A percentile compares a stretch with the other conserved stretches of the same genome.
Conservation (phyloP, 2,329 filamentous ascomycete genomes). For the Sporothrix euskadiensis region DNA sequence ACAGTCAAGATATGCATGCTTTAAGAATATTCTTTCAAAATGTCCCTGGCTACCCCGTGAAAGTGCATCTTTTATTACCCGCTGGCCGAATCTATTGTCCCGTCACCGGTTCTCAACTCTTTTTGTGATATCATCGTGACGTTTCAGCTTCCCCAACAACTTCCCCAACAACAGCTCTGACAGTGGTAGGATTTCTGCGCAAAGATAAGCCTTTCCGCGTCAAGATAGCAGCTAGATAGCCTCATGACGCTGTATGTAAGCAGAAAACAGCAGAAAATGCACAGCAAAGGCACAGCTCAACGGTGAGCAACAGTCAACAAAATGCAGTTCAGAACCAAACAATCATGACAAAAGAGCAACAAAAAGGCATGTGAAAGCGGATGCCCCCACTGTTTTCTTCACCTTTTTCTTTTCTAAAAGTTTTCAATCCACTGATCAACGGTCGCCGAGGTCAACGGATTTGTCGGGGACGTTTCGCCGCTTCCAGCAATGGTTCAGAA, state of each 20-base stretch:
- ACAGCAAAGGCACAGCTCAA: background rate
- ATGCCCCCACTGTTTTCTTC: background rate
- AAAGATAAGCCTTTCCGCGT: background rate
- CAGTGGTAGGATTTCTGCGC: background rate
- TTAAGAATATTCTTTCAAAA: too few relatives aligned
- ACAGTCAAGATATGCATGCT: background rate
- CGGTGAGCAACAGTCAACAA: background rate
- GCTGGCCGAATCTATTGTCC: background rate
- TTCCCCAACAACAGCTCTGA: constrained; percentile 1
- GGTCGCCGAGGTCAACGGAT: constrained; percentile 11
- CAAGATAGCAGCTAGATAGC: background rate
- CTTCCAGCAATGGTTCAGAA: background rate
- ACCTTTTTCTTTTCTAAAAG: background rate
- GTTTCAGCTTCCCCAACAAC: background rate
- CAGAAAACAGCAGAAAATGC: background rate
- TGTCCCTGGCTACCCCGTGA: too few relatives aligned
- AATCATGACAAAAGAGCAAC: background rate
- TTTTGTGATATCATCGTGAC: background rate
- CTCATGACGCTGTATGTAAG: background rate
- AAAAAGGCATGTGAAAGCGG: constrained; percentile 11
- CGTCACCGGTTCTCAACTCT: background rate
- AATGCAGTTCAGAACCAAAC: background rate
- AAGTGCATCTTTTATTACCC: background rate
- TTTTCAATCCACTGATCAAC: background rate
- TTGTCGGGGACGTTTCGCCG: background rate